Percentiles rank a stretch among this genome's conserved stretches.
phyloP scores from a whole-genome alignment of 805 yeast species.

The Saturnispora saitoi region DNA sequence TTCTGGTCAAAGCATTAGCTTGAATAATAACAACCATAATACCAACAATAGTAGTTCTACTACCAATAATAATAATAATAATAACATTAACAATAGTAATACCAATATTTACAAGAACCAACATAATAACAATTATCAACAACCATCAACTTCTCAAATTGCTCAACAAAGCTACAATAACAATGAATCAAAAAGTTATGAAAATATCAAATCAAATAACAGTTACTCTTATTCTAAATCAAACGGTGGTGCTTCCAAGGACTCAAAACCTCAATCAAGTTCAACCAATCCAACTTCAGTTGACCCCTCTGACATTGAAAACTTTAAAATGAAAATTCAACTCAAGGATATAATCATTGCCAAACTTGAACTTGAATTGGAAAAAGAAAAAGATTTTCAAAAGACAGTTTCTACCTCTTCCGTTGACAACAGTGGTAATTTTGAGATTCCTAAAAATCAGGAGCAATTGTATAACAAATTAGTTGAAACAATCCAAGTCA shows the following conservation, averaged over 20 bases:
- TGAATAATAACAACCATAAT: neutral
- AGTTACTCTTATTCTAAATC: neutral
- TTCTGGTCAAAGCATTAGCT: too few species aligned
- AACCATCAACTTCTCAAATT: neutral
- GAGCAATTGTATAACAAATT: constrained; percentile 26
- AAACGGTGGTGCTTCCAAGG: constrained; percentile 1
- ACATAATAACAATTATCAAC: neutral
- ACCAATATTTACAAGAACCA: neutral
- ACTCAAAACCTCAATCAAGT: constrained; percentile 6
- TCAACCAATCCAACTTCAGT: constrained; percentile 7
- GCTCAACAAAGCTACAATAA: constrained; percentile 1
- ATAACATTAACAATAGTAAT: neutral
- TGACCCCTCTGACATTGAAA: constrained; percentile 25
- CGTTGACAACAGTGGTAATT: constrained; percentile 11
- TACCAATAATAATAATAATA: neutral
- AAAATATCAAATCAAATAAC: neutral
- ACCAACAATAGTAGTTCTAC: neutral
- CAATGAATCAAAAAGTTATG: neutral
- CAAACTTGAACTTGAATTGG: constrained; percentile 37
- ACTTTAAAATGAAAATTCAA: constrained; percentile 41
- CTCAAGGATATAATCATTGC: constrained; percentile 46
- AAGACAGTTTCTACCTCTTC: constrained; percentile 28
- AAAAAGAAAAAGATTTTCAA: constrained; percentile 34
- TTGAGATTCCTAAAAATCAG: constrained; percentile 29
- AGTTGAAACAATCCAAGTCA: constrained; percentile 21